Base-by-base conservation (phyloP, 2,329 filamentous ascomycete species). In the Phaeosphaeriaceae sp. region DNA sequence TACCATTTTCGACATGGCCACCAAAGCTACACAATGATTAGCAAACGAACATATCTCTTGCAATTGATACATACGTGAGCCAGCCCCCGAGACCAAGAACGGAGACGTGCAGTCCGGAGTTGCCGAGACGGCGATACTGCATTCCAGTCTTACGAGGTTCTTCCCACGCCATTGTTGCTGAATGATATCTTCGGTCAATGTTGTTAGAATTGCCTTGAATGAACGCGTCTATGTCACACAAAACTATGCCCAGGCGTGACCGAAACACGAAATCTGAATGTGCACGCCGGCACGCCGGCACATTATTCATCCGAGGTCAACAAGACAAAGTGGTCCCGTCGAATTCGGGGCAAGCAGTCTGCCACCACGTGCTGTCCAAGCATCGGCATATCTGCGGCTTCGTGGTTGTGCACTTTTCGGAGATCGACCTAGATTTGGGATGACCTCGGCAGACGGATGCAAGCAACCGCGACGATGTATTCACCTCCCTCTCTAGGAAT, bases 41-140 rank as follows among this genome's bases (percentile, higher is more conserved):
- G 33, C n/a, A 50, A 40, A 10, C 20, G 13, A 50, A 0, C 13
- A 25, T 2, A 19, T 19, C 21, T 19, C 17, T 2, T 44, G 4
- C 41, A 24, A 41, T 10, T 24, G n/a, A n/a, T n/a, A 61, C 90
- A 63, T 90, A 91, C 2, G 90, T 92, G 58, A 93, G 82, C 78
- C 77, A 81, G 54, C 78, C 78, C 52, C 80, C 90, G 6, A 92
- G 81, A 10, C 88, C 88, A 58, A 93, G 89, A 36, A 86, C 84
- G 22, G 89, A 92, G 21, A 92, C 89, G 74, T 92, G 87, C 24
- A 93, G 83, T 50, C 90, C 90, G 11, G 89, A 90, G 48, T 86
- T 86, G 67, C 90, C 89, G 10, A 92, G 84, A 77, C 86, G 87
- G 67, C 89, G 87, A 77, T 91, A 91, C 68, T 89, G 65, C 70